Evolutionary conservation across 768 basidiomycete genomes (phyloP), one percentile per base, ranked within the genome.

Genomic region (Psilocybe tampanensis): DNA sequence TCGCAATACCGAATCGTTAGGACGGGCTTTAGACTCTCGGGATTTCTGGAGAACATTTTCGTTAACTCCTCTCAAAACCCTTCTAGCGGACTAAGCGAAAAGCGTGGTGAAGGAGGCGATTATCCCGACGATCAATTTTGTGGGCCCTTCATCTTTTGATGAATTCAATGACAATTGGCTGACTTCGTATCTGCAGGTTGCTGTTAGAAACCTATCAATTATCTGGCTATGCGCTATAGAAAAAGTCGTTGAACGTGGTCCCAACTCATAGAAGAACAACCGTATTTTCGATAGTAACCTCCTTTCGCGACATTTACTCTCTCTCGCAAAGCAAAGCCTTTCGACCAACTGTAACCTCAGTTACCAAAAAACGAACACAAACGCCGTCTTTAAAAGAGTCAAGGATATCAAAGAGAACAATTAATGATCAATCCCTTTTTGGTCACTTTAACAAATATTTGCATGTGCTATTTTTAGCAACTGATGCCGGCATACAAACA

Each of bases 1-100:
- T n/a, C 72, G 86, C 21, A 69, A 75, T 34, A 63, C 77, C 11
- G 79, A 77, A 18, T 23, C 66, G 1, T 67, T 89, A 15, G 84
- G 86, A 0, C 66, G 83, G 29, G 82, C 79, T 2, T 66, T 86
- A 59, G 85, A 86, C 64, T 82, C 83, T 36, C 73, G 80, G 34
- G 85, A 87, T 49, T 87, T 88, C 58, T 88, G 86, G 85, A 60
- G 61, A 17, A 75, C 70, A 2, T 82, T 83, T 60, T 72, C 66
- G 24, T 64, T 83, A 29, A 73, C 68, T 47, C 84, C 82, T 8
- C 50, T 76, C 15, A 74, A 71, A 58, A 72, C 74, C n/a, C 70
- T 72, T 39, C 55, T 76, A 52, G 75, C 69, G 43, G 58, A 53
- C 24, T 44, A 8, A 44, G 32, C n/a, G 8, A 22, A 29, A 29